Evolutionary conservation across 2,329 filamentous ascomycete species (phyloP).

Genomic region (Penicillium sclerotigenum): DNA sequence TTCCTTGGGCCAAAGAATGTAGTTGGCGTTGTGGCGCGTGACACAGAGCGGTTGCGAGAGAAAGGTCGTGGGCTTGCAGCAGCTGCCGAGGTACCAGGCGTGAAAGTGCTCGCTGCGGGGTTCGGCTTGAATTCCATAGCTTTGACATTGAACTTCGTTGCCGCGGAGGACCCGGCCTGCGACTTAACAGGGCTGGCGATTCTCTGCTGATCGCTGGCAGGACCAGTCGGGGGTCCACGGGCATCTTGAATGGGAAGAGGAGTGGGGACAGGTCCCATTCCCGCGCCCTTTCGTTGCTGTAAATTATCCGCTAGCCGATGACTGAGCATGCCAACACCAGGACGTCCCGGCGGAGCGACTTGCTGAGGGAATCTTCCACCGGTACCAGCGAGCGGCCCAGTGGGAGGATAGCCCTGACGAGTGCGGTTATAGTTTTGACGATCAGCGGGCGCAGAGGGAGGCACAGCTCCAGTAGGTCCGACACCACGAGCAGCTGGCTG

Average conservation of each 20-base stretch:
- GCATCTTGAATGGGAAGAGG: constrained; percentile 62
- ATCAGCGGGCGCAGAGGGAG: constrained; percentile 42
- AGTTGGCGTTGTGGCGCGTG: constrained; percentile 48
- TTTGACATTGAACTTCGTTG: constrained; percentile 59
- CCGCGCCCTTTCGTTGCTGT: constrained; percentile 50
- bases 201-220: constrained; percentile 57
- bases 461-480: constrained; percentile 41
- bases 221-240: constrained; percentile 71
- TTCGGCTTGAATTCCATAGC: constrained; percentile 81
- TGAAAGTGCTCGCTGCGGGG: constrained; percentile 76
- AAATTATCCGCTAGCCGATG: constrained; percentile 53
- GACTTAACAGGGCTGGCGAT: constrained; percentile 44
- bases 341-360: constrained; percentile 41
- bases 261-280: constrained; percentile 46
- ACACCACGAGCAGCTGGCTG: constrained; percentile 50
- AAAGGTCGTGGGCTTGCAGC: constrained; percentile 65
- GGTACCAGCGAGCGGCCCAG: constrained; percentile 45
- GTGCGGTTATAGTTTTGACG: constrained; percentile 48
- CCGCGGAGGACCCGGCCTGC: constrained; percentile 52
- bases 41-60: constrained; percentile 51
- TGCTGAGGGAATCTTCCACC: constrained; percentile 44
- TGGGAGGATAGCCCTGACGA: constrained; percentile 47
- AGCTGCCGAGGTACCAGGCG: constrained; percentile 64
- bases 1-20: constrained; percentile 68
- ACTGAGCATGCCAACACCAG: constrained; percentile 47